Evolutionary conservation across 768 basidiomycete genomes (phyloP).

Genomic region (Mycena metata): DNA sequence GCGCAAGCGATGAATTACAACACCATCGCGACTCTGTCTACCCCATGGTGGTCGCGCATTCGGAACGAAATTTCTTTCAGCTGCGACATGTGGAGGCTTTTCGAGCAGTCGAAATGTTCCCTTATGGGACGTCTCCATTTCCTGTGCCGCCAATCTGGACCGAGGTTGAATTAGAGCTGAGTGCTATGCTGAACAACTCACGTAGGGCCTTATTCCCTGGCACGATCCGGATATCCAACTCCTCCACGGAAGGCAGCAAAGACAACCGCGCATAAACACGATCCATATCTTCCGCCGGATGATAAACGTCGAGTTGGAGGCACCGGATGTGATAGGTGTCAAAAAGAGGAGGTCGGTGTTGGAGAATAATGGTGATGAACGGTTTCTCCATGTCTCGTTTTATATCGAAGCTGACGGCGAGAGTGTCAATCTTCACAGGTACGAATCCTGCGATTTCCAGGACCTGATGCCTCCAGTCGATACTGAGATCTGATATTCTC

Average conservation of each 20-base stretch:
- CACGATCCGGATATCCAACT: background rate
- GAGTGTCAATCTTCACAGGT: slow-evolving; percentile 8
- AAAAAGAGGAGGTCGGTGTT: background rate
- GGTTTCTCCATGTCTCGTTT: background rate
- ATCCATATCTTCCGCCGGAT: background rate
- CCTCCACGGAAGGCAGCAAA: background rate
- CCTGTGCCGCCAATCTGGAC: background rate
- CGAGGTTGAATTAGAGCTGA: background rate
- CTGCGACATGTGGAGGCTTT: background rate
- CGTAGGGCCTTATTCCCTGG: slow-evolving; percentile 4
- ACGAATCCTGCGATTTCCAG: background rate
- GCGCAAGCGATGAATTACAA: background rate
- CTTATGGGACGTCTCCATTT: background rate
- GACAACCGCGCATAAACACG: slow-evolving; percentile 1
- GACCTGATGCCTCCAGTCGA: no score
- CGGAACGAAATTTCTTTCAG: background rate
- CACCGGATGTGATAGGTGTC: slow-evolving; percentile 7
- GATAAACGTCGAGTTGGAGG: slow-evolving; percentile 3
- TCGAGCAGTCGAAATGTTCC: background rate
- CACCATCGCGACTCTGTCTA: background rate
- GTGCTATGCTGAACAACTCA: background rate
- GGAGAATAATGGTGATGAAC: background rate
- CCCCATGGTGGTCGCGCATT: slow-evolving; percentile 3
- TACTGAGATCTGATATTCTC: no score
- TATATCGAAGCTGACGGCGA: slow-evolving; percentile 17